Percentiles rank a stretch among this genome's conserved stretches.
These are phyloP conservation scores for Daldinia bambusicola DNA, from an alignment of 495 filamentous ascomycete species.

Conservation along the genomic window DNA sequence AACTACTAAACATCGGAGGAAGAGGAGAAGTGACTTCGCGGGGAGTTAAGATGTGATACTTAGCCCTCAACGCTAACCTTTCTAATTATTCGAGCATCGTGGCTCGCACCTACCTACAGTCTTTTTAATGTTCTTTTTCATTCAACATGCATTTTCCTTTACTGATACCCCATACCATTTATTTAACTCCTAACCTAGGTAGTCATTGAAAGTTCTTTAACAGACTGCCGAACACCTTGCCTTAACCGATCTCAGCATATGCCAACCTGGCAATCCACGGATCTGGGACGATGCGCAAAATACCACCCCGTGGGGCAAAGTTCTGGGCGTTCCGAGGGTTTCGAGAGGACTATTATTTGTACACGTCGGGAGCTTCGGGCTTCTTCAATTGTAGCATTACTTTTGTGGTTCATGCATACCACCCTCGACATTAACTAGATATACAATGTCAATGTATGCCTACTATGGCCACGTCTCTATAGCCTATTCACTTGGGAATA, in stretches of 20 bases:
- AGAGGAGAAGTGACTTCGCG: constrained; percentile 65
- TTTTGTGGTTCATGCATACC: not conserved
- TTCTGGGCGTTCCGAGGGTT: not conserved
- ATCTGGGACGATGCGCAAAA: not conserved
- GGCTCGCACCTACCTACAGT: not conserved
- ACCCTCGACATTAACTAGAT: not conserved
- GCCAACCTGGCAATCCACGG: not conserved
- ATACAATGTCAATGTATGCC: not conserved
- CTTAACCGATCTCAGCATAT: not conserved
- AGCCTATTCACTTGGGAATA: not conserved
- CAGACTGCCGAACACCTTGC: constrained; percentile 2
- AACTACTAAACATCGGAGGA: constrained; percentile 70
- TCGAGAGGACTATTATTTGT: not conserved
- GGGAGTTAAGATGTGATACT: constrained; percentile 59
- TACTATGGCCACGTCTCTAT: not conserved
- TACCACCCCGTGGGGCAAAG: not conserved
- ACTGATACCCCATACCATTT: constrained; percentile 8
- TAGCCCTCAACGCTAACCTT: not conserved
- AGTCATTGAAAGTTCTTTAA: not conserved
- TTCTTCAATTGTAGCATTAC: constrained; percentile 1
- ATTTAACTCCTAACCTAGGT: not conserved
- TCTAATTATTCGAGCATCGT: not conserved
- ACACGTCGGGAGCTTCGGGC: not conserved
- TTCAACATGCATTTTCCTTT: not conserved
- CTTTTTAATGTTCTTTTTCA: not conserved